Evolutionary conservation across 441 rosid genomes (phyloP).

Genomic region (Populus hybrid): DNA sequence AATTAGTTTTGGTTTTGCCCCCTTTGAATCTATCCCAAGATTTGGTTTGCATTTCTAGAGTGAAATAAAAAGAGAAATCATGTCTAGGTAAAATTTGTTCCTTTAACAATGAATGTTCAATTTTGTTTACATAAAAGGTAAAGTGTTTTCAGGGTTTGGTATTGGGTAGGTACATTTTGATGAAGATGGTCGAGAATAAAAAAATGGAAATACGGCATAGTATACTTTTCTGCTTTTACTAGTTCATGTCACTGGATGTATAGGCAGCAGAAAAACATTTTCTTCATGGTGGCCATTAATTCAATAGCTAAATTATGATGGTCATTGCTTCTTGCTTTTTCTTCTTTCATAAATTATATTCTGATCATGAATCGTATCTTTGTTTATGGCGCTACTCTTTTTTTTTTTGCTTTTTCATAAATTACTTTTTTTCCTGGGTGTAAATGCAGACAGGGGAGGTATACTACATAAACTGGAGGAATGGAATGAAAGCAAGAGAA

Average conservation of each 20-base stretch:
- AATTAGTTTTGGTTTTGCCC: not conserved
- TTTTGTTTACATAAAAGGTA: not conserved
- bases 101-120: not conserved
- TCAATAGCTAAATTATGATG: not conserved
- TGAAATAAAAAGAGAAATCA: not conserved
- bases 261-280: not conserved
- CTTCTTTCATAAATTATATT: not conserved
- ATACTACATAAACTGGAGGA: constrained; percentile 78
- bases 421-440: not conserved
- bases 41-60: constrained; percentile 14
- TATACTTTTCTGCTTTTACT: not conserved
- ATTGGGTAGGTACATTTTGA: not conserved
- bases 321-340: not conserved
- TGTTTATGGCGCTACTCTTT: not conserved
- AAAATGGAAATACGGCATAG: not conserved
- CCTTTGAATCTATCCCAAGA: not conserved
- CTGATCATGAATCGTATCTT: not conserved
- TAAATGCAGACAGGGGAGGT: constrained; percentile 74
- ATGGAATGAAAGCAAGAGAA: constrained; percentile 62
- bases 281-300: not conserved
- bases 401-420: not conserved
- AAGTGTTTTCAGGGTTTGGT: not conserved
- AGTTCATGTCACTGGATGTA: not conserved
- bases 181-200: not conserved
- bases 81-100: constrained; percentile 1